phyloP scores from a whole-genome alignment of 148 eudicot genomes.

The Silene latifolia region DNA sequence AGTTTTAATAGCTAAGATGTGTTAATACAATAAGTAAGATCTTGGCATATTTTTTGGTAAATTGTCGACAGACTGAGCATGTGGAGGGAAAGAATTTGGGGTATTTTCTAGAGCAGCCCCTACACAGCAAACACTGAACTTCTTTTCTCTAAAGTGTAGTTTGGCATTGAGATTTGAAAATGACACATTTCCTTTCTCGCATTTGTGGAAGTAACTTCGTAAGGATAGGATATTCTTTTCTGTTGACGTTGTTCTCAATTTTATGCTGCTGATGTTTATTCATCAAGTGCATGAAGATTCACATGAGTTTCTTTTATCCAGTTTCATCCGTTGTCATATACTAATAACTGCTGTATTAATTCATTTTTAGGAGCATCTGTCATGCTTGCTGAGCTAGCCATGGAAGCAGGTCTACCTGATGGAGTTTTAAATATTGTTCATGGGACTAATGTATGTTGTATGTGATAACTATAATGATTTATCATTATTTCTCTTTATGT shows the following conservation, averaged over 20 bases:
- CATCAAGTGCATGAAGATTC: neutral
- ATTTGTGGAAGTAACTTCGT: neutral
- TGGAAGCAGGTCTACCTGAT: constrained; percentile 96
- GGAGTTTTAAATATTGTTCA: constrained; percentile 94
- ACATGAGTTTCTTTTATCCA: neutral
- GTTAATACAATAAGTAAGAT: neutral
- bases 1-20: neutral
- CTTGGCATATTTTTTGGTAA: neutral
- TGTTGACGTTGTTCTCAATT: neutral
- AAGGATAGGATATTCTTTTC: neutral
- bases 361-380: constrained; percentile 68
- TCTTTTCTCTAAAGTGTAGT: neutral
- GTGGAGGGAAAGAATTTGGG: neutral
- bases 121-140: neutral
- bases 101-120: constrained; percentile 2
- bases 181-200: neutral
- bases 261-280: neutral
- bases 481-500: neutral
- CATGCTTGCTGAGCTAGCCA: constrained; percentile 88
- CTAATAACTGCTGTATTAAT: constrained; percentile 6
- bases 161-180: neutral
- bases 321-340: constrained; percentile 2
- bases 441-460: constrained; percentile 75
- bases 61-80: neutral
- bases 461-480: neutral